Percentiles rank a stretch among this genome's conserved stretches.
phyloP scores from a whole-genome alignment of 441 rosid genomes.

The Mallotus repandus region DNA sequence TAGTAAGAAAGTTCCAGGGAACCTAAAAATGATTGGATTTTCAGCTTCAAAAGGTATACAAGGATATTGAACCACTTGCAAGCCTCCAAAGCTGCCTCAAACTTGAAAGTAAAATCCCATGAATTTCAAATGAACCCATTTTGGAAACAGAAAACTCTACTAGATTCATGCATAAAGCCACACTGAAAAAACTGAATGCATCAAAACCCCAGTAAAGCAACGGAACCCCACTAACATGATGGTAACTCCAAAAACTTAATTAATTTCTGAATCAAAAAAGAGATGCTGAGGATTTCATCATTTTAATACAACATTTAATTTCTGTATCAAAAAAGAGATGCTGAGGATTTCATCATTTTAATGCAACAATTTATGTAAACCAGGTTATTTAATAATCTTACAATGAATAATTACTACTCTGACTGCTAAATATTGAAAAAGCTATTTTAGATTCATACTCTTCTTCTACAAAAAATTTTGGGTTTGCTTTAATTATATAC shows the following conservation, averaged over 20 bases:
- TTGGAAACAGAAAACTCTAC: neutral
- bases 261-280: neutral
- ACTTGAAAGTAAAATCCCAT: too few relatives aligned
- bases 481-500: neutral
- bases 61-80: too few relatives aligned
- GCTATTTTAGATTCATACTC: neutral
- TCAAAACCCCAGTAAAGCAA: neutral
- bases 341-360: neutral
- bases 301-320: neutral
- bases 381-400: neutral
- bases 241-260: neutral
- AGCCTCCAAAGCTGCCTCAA: too few relatives aligned
- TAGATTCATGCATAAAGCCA: neutral
- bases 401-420: neutral
- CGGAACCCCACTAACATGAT: neutral
- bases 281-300: neutral
- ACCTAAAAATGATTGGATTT: neutral
- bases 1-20: too few relatives aligned
- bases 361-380: too few relatives aligned
- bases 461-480: too few relatives aligned
- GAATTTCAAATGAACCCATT: too few relatives aligned
- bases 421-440: neutral
- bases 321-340: neutral
- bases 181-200: neutral
- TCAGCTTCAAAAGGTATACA: neutral